A percentile compares a stretch with the other conserved stretches of the same genome.
These are phyloP conservation scores for Candida sithepensis DNA, from an alignment of 805 yeast species.

Conservation along the genomic window DNA sequence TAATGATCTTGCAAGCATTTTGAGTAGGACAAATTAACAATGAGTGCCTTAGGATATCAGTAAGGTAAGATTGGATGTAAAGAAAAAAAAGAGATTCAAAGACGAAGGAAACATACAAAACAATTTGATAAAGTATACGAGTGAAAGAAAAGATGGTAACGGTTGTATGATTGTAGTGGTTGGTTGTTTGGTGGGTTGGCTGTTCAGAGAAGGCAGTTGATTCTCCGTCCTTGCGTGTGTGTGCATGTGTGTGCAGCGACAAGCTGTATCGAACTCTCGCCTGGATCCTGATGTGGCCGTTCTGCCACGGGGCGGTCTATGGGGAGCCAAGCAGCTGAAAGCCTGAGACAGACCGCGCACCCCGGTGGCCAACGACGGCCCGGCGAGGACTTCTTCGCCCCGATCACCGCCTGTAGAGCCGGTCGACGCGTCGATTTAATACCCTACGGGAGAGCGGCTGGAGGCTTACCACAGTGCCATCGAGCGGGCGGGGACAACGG, in stretches of 20 bases:
- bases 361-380: neutral
- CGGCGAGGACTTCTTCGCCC: constrained; percentile 1
- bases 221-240: too few relatives aligned
- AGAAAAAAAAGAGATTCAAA: neutral
- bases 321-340: neutral
- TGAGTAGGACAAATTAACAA: neutral
- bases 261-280: too few relatives aligned
- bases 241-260: too few relatives aligned
- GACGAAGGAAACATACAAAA: neutral
- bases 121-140: neutral
- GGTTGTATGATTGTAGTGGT: too few relatives aligned
- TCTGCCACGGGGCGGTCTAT: neutral
- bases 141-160: neutral
- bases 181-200: too few relatives aligned
- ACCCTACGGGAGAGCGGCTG: too few relatives aligned
- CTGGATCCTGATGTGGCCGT: too few relatives aligned
- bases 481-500: too few relatives aligned
- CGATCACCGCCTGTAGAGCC: neutral
- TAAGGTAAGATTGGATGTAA: neutral
- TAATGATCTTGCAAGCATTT: constrained; percentile 24
- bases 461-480: too few relatives aligned
- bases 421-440: neutral
- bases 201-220: too few relatives aligned
- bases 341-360: too few relatives aligned
- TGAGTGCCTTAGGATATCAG: neutral